These are phyloP conservation scores for Brassica nigra DNA, from an alignment of 345 rosid genomes.

Conservation along the genomic window DNA sequence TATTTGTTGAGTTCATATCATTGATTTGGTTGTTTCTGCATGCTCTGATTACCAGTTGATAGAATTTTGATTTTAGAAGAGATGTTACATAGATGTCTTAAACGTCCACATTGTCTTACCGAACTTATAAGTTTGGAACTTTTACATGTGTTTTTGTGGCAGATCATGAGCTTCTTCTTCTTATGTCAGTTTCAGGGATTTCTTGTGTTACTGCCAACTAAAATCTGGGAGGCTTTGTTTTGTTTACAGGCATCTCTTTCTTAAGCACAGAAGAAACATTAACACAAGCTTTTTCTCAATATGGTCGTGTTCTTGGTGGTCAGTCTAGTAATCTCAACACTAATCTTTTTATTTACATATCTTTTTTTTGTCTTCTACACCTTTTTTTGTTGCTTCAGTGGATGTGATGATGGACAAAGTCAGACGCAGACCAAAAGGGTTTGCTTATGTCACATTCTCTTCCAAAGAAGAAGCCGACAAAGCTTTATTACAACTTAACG, in stretches of 20 bases:
- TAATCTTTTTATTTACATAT: neutral
- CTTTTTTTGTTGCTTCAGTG: slow-evolving; percentile 41
- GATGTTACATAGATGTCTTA: neutral
- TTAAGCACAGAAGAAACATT: slow-evolving; percentile 49
- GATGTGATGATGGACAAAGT: slow-evolving; percentile 47
- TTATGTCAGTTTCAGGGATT: neutral
- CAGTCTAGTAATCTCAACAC: slow-evolving; percentile 7
- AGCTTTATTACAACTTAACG: slow-evolving; percentile 60
- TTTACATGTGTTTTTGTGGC: neutral
- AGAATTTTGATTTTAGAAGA: neutral
- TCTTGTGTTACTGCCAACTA: neutral
- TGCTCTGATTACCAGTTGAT: neutral
- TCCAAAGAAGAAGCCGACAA: slow-evolving; percentile 49
- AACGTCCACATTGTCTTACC: neutral
- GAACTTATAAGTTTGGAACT: slow-evolving; percentile 2
- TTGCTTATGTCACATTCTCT: slow-evolving; percentile 58
- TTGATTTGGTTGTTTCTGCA: neutral
- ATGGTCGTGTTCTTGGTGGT: slow-evolving; percentile 60
- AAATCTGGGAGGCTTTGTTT: slow-evolving; percentile 13
- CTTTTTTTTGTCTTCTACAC: neutral
- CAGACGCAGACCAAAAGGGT: slow-evolving; percentile 54
- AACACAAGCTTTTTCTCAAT: slow-evolving; percentile 57
- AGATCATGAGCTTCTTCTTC: neutral
- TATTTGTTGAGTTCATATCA: neutral
- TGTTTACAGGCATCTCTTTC: slow-evolving; percentile 51